Percentiles rank a stretch among this genome's conserved stretches.
phyloP scores from a whole-genome alignment of 202 grass and related monocot species.

The Cymbopogon flexuosus region DNA sequence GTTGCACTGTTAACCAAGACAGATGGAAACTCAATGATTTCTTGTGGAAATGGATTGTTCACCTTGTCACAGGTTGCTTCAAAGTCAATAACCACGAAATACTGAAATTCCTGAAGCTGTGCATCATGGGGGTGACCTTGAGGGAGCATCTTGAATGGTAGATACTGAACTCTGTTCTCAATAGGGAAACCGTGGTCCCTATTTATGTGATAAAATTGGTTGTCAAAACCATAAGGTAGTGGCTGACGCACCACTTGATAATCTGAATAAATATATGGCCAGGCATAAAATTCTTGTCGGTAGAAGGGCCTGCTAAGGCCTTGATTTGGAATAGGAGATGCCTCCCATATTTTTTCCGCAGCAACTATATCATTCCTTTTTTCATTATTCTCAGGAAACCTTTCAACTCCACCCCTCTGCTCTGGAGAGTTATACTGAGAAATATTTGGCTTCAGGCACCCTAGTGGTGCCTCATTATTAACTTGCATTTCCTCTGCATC shows the following conservation, averaged over 20 bases:
- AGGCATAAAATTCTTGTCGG: slow-evolving; percentile 57
- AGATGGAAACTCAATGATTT: slow-evolving; percentile 99
- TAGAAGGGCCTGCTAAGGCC: slow-evolving; percentile 50
- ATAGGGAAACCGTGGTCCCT: slow-evolving; percentile 53
- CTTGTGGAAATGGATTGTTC: slow-evolving; percentile 80
- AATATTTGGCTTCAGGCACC: slow-evolving; percentile 60
- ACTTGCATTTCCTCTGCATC: slow-evolving; percentile 81
- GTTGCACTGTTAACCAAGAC: slow-evolving; percentile 96
- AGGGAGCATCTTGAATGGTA: slow-evolving; percentile 64
- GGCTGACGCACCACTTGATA: slow-evolving; percentile 42
- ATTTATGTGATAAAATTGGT: slow-evolving; percentile 59
- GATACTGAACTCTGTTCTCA: slow-evolving; percentile 57
- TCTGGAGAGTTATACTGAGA: slow-evolving; percentile 54
- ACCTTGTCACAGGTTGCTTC: slow-evolving; percentile 98
- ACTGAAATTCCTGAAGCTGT: slow-evolving; percentile 92
- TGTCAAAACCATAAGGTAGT: slow-evolving; percentile 46
- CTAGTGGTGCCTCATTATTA: slow-evolving; percentile 56
- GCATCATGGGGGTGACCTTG: slow-evolving; percentile 65
- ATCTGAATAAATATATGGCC: slow-evolving; percentile 60
- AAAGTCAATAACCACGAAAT: slow-evolving; percentile 99
- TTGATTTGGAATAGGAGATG: slow-evolving; percentile 51
- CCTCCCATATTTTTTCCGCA: slow-evolving; percentile 44
- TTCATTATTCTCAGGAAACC: slow-evolving; percentile 53
- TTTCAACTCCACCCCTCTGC: slow-evolving; percentile 39
- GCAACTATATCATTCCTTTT: slow-evolving; percentile 43